Conservation (phyloP, 139 green algal species). For the Chlamydomonas incerta region DNA sequence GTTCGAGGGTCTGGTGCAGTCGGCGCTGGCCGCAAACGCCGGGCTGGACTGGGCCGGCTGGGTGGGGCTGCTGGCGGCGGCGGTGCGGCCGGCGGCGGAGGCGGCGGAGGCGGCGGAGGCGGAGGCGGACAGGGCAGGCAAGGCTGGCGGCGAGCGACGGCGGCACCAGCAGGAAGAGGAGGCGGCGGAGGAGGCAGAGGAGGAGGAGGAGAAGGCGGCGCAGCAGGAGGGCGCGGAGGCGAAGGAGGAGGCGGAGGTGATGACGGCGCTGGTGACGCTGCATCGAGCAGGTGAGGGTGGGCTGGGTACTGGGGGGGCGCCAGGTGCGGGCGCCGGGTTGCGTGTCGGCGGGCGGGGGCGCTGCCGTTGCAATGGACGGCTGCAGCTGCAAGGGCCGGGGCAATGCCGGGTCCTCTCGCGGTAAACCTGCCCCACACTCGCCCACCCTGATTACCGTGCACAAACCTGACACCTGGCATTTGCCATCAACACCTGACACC, state of each 20-base stretch:
- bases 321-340: too few species aligned
- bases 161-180: neutral
- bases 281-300: neutral
- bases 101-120: neutral
- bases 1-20: constrained; percentile 82
- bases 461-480: too few species aligned
- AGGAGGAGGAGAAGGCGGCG: neutral
- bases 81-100: neutral
- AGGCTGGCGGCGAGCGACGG: too few species aligned
- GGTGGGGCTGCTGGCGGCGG: constrained; percentile 48
- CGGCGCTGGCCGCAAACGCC: constrained; percentile 72
- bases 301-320: too few species aligned
- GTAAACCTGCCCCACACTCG: too few species aligned
- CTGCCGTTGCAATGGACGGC: too few species aligned
- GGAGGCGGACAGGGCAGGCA: neutral
- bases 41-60: constrained; percentile 62
- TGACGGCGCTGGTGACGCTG: neutral
- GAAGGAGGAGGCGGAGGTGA: neutral
- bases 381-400: too few species aligned
- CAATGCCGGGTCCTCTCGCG: too few species aligned
- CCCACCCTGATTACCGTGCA: too few species aligned
- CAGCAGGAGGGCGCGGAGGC: neutral
- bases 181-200: neutral
- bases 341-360: too few species aligned
- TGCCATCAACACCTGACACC: too few species aligned